A percentile compares a stretch with the other conserved stretches of the same genome.
Conservation (phyloP, 805 yeast species). For the Nakazawaea wickerhamii region DNA sequence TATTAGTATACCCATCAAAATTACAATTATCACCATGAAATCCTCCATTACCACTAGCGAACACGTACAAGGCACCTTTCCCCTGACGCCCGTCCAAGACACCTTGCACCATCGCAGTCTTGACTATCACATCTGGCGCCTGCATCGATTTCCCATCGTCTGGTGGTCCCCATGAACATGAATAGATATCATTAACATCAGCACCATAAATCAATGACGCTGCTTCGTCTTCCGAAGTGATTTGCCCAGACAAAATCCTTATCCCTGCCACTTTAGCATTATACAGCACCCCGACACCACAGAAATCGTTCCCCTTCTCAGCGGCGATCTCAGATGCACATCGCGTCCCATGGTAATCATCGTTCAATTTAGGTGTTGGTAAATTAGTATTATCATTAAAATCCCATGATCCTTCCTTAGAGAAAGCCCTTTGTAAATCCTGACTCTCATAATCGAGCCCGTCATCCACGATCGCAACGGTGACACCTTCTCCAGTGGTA, state of each 20-base stretch:
- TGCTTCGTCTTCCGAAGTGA: slow-evolving; percentile 88
- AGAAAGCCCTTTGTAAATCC: slow-evolving; percentile 68
- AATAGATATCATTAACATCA: slow-evolving; percentile 85
- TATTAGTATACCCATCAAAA: slow-evolving; percentile 95
- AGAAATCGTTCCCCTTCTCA: slow-evolving; percentile 69
- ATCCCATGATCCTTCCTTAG: slow-evolving; percentile 85
- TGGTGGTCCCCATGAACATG: slow-evolving; percentile 98
- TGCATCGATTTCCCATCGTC: slow-evolving; percentile 88
- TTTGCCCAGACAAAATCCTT: slow-evolving; percentile 75
- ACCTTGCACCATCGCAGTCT: slow-evolving; percentile 81
- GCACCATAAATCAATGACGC: slow-evolving; percentile 75
- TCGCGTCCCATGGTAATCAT: slow-evolving; percentile 93
- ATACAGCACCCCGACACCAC: slow-evolving; percentile 98
- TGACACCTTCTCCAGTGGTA: slow-evolving; percentile 75
- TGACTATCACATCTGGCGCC: slow-evolving; percentile 74
- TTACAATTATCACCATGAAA: slow-evolving; percentile 82
- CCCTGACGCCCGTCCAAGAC: slow-evolving; percentile 72
- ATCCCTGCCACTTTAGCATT: slow-evolving; percentile 84
- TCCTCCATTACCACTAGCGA: slow-evolving; percentile 96
- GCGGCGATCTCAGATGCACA: slow-evolving; percentile 98
- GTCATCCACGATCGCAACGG: slow-evolving; percentile 89
- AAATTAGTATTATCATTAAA: slow-evolving; percentile 68
- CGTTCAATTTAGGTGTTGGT: slow-evolving; percentile 75
- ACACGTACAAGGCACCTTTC: slow-evolving; percentile 86
- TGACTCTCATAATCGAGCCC: slow-evolving; percentile 80